Conservation (phyloP, 2,329 filamentous ascomycete genomes). For the Ascochyta fabae region DNA sequence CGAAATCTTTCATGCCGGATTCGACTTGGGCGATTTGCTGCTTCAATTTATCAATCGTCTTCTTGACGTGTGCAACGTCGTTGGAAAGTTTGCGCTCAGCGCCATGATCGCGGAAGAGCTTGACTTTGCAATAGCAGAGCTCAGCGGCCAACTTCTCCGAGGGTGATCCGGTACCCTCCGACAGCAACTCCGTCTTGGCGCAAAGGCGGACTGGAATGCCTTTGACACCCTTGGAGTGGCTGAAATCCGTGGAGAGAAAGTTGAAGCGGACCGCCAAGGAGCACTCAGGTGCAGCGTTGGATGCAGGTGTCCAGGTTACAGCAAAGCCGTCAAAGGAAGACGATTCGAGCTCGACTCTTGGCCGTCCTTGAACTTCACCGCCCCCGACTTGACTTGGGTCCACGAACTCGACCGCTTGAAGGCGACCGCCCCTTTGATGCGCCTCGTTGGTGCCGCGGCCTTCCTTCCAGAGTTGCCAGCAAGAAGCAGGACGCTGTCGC, state of each 20-base stretch:
- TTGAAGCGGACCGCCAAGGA: constrained; percentile 94
- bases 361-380: constrained; percentile 56
- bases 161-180: constrained; percentile 56
- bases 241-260: constrained; percentile 97
- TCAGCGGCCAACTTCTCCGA: constrained; percentile 62
- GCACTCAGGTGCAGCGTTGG: constrained; percentile 74
- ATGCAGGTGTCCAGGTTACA: constrained; percentile 80
- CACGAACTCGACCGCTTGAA: constrained; percentile 95
- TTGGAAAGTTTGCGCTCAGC: constrained; percentile 95
- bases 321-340: constrained; percentile 94
- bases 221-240: constrained; percentile 97
- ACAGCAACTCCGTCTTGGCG: constrained; percentile 80
- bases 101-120: constrained; percentile 94
- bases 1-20: constrained; percentile 64
- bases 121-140: constrained; percentile 94
- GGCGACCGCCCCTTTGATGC: constrained; percentile 87
- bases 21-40: constrained; percentile 85
- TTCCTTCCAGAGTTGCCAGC: constrained; percentile 96
- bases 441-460: constrained; percentile 94
- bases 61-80: constrained; percentile 92
- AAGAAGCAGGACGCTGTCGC: constrained; percentile 78
- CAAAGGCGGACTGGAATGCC: constrained; percentile 94
- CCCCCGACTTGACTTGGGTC: constrained; percentile 65
- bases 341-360: constrained; percentile 57
- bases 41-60: constrained; percentile 94